phyloP scores from a whole-genome alignment of 768 basidiomycete species.

The Russula vinacea region DNA sequence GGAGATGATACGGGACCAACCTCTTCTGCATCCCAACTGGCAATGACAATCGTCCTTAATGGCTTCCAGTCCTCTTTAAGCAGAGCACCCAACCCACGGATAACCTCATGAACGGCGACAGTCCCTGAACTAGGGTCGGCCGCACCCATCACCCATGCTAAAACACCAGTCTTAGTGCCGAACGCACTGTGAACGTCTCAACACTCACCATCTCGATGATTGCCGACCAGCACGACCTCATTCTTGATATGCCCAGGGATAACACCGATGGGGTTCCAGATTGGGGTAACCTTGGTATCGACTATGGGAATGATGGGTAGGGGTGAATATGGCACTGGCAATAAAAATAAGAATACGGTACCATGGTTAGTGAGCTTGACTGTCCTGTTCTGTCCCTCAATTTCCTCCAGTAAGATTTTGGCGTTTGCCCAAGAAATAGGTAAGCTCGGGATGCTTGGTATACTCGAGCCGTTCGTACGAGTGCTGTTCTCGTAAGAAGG shows the following conservation, averaged over 20 bases:
- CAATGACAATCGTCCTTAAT: constrained; percentile 69
- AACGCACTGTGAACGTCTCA: constrained; percentile 6
- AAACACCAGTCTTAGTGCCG: neutral
- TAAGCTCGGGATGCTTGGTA: constrained; percentile 81
- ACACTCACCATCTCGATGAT: constrained; percentile 81
- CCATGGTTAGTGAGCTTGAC: constrained; percentile 60
- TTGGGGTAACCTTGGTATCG: constrained; percentile 74
- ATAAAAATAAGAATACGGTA: constrained; percentile 31
- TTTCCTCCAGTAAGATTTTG: constrained; percentile 49
- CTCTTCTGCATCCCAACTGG: constrained; percentile 80
- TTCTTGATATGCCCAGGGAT: constrained; percentile 81
- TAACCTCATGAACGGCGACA: constrained; percentile 70
- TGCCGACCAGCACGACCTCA: constrained; percentile 84
- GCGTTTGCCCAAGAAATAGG: constrained; percentile 90
- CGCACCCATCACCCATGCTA: constrained; percentile 77
- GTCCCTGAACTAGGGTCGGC: constrained; percentile 80
- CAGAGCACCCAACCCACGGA: constrained; percentile 69
- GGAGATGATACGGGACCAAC: constrained; percentile 33
- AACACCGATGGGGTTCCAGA: constrained; percentile 85
- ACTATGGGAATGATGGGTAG: constrained; percentile 42
- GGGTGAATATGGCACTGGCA: neutral
- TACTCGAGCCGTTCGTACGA: constrained; percentile 55
- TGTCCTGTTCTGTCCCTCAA: constrained; percentile 44
- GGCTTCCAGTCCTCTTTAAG: constrained; percentile 81
- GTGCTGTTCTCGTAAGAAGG: constrained; percentile 84